Evolutionary conservation across 352 stramenopile species (phyloP).

Genomic region (Phytophthora cactorum): DNA sequence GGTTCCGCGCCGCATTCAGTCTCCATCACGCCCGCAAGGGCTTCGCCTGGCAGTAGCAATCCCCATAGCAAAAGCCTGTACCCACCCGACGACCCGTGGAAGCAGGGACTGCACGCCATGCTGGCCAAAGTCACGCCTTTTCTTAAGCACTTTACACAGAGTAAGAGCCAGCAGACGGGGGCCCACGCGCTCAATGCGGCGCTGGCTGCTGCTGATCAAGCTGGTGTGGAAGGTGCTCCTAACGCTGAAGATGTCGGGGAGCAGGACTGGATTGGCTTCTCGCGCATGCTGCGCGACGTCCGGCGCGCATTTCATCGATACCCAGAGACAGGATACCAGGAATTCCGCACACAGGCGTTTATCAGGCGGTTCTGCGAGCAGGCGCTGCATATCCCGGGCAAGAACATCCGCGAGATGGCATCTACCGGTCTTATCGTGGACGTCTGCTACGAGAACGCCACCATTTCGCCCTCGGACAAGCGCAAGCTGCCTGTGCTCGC

Average conservation of each 20-base stretch:
- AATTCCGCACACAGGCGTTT: constrained; percentile 88
- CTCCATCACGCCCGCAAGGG: constrained; percentile 6
- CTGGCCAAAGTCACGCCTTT: constrained; percentile 65
- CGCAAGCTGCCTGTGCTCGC: constrained; percentile 87
- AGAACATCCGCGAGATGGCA: constrained; percentile 79
- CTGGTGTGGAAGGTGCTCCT: background rate
- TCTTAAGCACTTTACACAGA: constrained; percentile 62
- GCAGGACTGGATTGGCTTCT: constrained; percentile 74
- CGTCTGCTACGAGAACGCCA: constrained; percentile 80
- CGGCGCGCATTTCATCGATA: constrained; percentile 89
- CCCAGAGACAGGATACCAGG: constrained; percentile 93
- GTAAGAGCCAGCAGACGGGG: constrained; percentile 22
- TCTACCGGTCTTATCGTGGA: constrained; percentile 92
- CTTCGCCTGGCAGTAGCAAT: background rate
- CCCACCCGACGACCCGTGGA: constrained; percentile 73
- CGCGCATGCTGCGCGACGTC: constrained; percentile 75
- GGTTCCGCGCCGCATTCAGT: constrained; percentile 3
- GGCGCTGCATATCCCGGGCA: constrained; percentile 74
- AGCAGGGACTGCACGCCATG: constrained; percentile 58
- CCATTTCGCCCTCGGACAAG: constrained; percentile 52
- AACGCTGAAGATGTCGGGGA: constrained; percentile 14
- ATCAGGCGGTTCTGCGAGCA: constrained; percentile 86
- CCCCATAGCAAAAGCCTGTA: constrained; percentile 53
- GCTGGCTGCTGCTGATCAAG: constrained; percentile 11
- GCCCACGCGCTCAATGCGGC: constrained; percentile 22